Evolutionary conservation across 208 protist species (phyloP).

Genomic region (Endotrypanum monterogeii): DNA sequence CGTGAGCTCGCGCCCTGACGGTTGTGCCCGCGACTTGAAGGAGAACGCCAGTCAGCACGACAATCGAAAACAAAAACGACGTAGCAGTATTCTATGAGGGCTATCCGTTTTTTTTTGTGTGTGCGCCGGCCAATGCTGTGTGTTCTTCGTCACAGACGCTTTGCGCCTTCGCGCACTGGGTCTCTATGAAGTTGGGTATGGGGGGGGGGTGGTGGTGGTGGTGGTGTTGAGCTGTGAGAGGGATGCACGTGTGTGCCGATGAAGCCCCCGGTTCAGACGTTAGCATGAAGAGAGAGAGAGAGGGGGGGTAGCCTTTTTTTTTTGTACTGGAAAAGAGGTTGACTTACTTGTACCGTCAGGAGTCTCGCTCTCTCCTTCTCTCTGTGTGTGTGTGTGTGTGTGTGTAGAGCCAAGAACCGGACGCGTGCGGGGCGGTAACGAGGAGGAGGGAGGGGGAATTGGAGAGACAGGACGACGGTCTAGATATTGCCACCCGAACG

Average conservation of each 20-base stretch:
- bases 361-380: background rate
- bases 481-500: background rate
- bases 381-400: background rate
- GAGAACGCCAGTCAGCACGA: background rate
- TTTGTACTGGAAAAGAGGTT: background rate
- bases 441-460: background rate
- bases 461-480: background rate
- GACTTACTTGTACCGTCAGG: background rate
- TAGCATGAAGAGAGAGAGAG: background rate
- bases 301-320: background rate
- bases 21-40: background rate
- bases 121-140: background rate
- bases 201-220: background rate
- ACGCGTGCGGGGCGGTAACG: background rate
- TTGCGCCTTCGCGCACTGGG: background rate
- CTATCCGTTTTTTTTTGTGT: background rate
- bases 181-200: background rate
- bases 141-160: background rate
- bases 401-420: background rate
- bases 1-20: background rate
- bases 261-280: conserved; percentile 1
- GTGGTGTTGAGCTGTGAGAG: background rate
- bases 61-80: background rate
- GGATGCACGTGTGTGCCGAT: background rate
- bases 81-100: background rate